Evolutionary conservation across 2,329 filamentous ascomycete genomes (phyloP), one percentile per base, ranked within the genome.

Genomic region (Celoporthe dispersa): DNA sequence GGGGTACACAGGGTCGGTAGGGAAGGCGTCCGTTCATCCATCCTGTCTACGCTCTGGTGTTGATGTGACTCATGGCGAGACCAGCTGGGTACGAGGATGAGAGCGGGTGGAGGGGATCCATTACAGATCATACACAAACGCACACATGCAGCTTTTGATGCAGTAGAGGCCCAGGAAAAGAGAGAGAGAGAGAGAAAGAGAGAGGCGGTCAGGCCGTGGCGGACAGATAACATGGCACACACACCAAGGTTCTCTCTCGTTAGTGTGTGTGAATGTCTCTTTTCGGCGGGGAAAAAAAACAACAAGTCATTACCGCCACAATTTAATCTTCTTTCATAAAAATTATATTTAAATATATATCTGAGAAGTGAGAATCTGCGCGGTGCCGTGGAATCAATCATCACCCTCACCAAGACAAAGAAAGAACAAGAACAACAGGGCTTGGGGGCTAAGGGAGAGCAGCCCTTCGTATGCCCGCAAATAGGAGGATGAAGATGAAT

Each of bases 361-460:
- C 33, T 28, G 60, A 16, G 65, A 33, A 64, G 65, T 70, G 28
- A 67, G 28, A 48, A 55, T 28, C 55, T 68, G 62, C 67, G 63
- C 25, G 63, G 39, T 66, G 64, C 66, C 66, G 69, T 35, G 19
- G 35, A 28, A 31, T 25, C 33, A 41, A 28, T 12, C 3, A 12
- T 33, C 53, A 11, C 9, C 37, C 7, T 12, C 11, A 12, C 12
- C 37, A 39, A 11, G 12, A 39, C n/a, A n/a, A n/a, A n/a, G n/a
- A n/a, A n/a, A n/a, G n/a, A n/a, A n/a, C n/a, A n/a, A n/a, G n/a
- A n/a, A n/a, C n/a, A 11, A 35, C 37, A 39, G 37, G 37, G 37
- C 37, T 39, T 16, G 11, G 57, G n/a, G 16, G 57, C 31, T 9
- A 19, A 12, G 33, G 1, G n/a, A n/a, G n/a, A n/a, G n/a, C n/a